Evolutionary conservation across 371 early-diverging fungal genomes (phyloP).

Genomic region (Apophysomyces sp.): DNA sequence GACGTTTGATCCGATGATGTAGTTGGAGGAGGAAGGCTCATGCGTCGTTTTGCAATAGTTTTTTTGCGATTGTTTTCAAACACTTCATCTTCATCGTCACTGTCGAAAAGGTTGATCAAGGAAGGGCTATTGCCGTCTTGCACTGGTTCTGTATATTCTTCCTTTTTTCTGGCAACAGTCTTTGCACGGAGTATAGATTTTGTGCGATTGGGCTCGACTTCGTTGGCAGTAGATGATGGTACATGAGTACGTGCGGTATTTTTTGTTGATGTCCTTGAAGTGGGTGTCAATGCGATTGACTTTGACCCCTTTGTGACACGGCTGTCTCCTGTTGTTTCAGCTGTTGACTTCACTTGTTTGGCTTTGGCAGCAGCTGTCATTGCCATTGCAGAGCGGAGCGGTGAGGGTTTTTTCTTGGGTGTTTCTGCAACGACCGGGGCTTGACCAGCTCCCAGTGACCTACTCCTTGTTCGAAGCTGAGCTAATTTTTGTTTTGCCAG

Average conservation of each 20-base stretch:
- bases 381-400: neutral
- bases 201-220: neutral
- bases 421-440: neutral
- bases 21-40: slow-evolving; percentile 7
- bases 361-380: neutral
- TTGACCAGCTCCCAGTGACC: neutral
- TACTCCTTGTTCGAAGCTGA: neutral
- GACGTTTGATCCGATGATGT: neutral
- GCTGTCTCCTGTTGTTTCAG: neutral
- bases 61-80: neutral
- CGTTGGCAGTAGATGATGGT: neutral
- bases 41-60: neutral
- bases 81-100: neutral
- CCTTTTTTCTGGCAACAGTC: neutral
- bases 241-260: neutral
- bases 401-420: neutral
- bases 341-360: neutral
- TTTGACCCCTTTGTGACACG: neutral
- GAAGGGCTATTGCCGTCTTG: neutral
- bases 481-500: neutral
- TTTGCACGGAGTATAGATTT: neutral
- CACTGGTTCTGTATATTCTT: neutral
- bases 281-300: neutral
- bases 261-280: neutral
- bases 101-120: neutral